Evolutionary conservation across 1,139 yeast genomes (phyloP).

Genomic region (Pichia sp.): DNA sequence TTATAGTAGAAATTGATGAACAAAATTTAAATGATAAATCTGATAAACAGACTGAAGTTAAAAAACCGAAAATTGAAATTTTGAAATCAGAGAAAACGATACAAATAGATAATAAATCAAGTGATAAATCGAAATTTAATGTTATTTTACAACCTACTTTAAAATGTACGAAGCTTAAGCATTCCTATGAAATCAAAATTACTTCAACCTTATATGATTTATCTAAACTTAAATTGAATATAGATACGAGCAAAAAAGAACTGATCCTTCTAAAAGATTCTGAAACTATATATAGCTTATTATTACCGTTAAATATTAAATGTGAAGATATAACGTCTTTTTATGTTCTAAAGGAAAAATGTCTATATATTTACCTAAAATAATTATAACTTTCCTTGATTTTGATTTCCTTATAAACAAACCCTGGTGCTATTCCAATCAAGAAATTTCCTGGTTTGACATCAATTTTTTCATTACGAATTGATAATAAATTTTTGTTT

Average conservation of each 20-base stretch:
- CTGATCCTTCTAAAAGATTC: constrained; percentile 7
- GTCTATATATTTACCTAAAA: constrained; percentile 10
- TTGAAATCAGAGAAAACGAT: background rate
- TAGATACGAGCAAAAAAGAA: constrained; percentile 3
- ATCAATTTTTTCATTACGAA: background rate
- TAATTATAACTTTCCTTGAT: background rate
- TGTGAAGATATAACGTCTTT: constrained; percentile 8
- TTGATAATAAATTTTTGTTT: background rate
- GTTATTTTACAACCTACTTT: constrained; percentile 1
- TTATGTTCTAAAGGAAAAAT: constrained; percentile 5
- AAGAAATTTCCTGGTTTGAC: background rate
- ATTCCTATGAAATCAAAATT: constrained; percentile 6
- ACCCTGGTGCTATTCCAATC: background rate
- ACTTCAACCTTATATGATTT: constrained; percentile 4
- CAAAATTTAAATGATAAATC: too few relatives aligned
- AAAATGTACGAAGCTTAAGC: constrained; percentile 3
- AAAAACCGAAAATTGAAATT: background rate
- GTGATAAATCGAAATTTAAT: constrained; percentile 3
- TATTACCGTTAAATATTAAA: constrained; percentile 9
- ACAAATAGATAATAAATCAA: too few relatives aligned
- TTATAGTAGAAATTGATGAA: constrained; percentile 4
- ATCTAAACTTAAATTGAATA: constrained; percentile 4
- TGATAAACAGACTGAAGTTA: too few relatives aligned
- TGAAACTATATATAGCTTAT: constrained; percentile 3
- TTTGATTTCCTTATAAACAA: background rate